Conservation (phyloP, 1,139 yeast genomes). For the Saccharomycopsis hybrid region DNA sequence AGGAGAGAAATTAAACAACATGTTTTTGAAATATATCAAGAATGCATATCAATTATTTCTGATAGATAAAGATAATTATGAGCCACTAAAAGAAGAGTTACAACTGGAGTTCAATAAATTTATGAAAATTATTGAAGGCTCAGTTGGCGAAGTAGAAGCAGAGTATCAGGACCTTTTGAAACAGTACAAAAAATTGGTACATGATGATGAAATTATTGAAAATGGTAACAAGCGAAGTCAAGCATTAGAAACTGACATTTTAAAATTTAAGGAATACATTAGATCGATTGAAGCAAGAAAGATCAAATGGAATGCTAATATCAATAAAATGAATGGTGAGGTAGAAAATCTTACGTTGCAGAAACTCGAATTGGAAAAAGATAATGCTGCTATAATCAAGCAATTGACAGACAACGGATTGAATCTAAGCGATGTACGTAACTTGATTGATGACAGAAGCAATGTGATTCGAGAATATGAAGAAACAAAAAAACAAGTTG, state of each 20-base stretch:
- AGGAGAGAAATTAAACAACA: slow-evolving; percentile 42
- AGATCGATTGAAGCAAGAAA: slow-evolving; percentile 61
- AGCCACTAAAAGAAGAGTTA: slow-evolving; percentile 53
- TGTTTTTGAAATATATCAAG: slow-evolving; percentile 60
- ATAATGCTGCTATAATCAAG: slow-evolving; percentile 40
- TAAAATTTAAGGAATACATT: slow-evolving; percentile 65
- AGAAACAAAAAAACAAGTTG: slow-evolving; percentile 38
- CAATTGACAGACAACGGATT: slow-evolving; percentile 50
- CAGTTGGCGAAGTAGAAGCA: slow-evolving; percentile 29
- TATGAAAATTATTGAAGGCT: slow-evolving; percentile 11
- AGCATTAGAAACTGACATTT: slow-evolving; percentile 66
- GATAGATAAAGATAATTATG: slow-evolving; percentile 51
- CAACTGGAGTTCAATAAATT: slow-evolving; percentile 23
- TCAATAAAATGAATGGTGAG: slow-evolving; percentile 51
- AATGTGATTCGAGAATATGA: slow-evolving; percentile 53
- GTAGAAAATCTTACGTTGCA: slow-evolving; percentile 42
- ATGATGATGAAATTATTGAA: slow-evolving; percentile 36
- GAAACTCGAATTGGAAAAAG: slow-evolving; percentile 37
- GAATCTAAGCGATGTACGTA: slow-evolving; percentile 56
- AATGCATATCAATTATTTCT: slow-evolving; percentile 65
- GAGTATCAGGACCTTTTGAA: slow-evolving; percentile 34
- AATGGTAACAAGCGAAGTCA: slow-evolving; percentile 48
- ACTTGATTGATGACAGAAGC: slow-evolving; percentile 55
- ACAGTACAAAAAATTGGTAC: slow-evolving; percentile 28
- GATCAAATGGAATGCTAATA: slow-evolving; percentile 53